Percentiles rank a stretch among this genome's conserved stretches.
Evolutionary conservation across 108 stramenopile species (phyloP).

Genomic region (Cyclotella baltica): DNA sequence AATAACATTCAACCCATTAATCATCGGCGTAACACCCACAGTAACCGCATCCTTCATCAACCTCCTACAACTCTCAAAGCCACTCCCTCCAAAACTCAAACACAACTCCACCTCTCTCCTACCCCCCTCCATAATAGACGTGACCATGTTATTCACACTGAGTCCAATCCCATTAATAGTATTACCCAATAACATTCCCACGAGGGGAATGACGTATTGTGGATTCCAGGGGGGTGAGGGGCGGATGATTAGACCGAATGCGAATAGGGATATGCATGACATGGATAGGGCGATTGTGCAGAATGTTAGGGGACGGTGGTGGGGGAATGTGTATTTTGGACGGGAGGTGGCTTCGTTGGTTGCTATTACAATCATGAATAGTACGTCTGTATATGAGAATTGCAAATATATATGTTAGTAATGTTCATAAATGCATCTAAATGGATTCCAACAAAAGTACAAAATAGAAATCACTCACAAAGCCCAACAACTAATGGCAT

Average conservation of each 20-base stretch:
- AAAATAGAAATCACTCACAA: conserved; percentile 37
- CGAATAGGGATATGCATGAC: conserved; percentile 59
- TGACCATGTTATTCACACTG: conserved; percentile 67
- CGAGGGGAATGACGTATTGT: conserved; percentile 87
- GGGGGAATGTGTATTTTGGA: conserved; percentile 71
- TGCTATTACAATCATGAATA: conserved; percentile 82
- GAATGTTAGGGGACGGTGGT: conserved; percentile 63
- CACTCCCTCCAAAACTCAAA: conserved; percentile 72
- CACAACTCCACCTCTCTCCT: conserved; percentile 60
- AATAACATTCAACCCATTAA: conserved; percentile 72
- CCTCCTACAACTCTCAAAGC: conserved; percentile 59
- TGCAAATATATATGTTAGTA: background rate
- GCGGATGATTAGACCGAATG: conserved; percentile 73
- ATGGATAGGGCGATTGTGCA: conserved; percentile 60
- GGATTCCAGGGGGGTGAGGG: conserved; percentile 76
- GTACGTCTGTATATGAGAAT: conserved; percentile 35
- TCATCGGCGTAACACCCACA: conserved; percentile 60
- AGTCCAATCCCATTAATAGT: conserved; percentile 81
- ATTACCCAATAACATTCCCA: conserved; percentile 92
- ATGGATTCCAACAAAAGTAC: background rate
- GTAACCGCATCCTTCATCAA: conserved; percentile 58
- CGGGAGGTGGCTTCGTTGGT: conserved; percentile 72
- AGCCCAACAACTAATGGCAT: conserved; percentile 43
- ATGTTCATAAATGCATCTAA: background rate
- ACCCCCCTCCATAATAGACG: conserved; percentile 59